Evolutionary conservation across 208 protist genomes (phyloP), one percentile per base, ranked within the genome.

Genomic region (Strigomonas galati): DNA sequence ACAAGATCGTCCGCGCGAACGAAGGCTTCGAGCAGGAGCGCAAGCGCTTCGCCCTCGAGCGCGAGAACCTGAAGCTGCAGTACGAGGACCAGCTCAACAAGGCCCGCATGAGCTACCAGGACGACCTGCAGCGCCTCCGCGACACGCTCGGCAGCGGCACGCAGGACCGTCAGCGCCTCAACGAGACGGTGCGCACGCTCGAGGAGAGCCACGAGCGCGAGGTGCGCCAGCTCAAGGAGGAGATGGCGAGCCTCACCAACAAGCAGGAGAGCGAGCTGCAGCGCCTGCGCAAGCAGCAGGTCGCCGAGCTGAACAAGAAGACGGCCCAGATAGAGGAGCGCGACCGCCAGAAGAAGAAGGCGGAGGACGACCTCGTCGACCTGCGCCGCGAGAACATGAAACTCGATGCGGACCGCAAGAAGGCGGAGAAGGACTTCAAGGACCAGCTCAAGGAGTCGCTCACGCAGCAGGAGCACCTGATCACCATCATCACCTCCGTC

Each of bases 51-150:
- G 55, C 30, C 0, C 64, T 65, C 17, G 74, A 78, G 48, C 52
- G 37, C 23, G 72, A 82, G 23, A 74, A 44, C 40, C 66, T 79
- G 69, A 70, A 72, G 53, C 58, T 72, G 12, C 51, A 32, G 40
- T 79, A 84, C 72, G 75, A 79, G 31, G 72, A 83, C 27, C 62
- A 75, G 26, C 37, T 82, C 17, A 43, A 52, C 2, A 64, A 67
- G 21, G 62, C 58, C 32, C 63, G 73, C 27, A 49, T 65, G 21
- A 52, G 69, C 26, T 82, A 73, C 49, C 68, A 81, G 23, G 57
- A 72, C 6, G 76, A 85, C 26, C 49, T 82, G 46, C 56, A 71
- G 58, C 19, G 53, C 26, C 54, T 85, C 31, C 76, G 70, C 23
- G 73, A 77, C 37, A 65, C 73, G 23, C 27, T 84, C 31, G 55